Conservation (phyloP, 73 alveolate genomes). For the Uronychia binucleata region DNA sequence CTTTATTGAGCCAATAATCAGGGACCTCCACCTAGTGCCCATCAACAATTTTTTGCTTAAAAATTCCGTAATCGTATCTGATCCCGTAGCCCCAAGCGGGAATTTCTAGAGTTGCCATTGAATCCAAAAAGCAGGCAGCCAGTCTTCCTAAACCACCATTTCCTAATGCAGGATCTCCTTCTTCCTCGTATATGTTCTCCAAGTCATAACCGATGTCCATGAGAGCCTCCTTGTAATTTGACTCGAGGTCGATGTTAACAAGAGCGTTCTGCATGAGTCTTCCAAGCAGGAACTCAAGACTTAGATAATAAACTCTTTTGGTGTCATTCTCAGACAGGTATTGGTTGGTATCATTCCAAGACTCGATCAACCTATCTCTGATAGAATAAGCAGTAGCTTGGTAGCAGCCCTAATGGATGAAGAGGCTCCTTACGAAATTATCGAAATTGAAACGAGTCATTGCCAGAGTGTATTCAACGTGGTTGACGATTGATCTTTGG, state of each 20-base stretch:
- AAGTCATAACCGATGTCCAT: conserved; percentile 89
- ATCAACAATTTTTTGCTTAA: conserved; percentile 95
- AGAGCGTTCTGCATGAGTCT: conserved; percentile 96
- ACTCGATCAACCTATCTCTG: conserved; percentile 96
- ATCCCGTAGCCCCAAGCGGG: conserved; percentile 99
- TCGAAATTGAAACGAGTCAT: conserved; percentile 86
- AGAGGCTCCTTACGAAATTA: conserved; percentile 39
- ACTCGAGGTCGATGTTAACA: conserved; percentile 93
- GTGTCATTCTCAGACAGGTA: conserved; percentile 62
- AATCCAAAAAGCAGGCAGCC: conserved; percentile 99
- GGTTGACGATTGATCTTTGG: conserved; percentile 79
- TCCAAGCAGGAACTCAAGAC: conserved; percentile 98
- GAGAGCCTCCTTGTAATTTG: conserved; percentile 88
- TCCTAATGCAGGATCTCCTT: conserved; percentile 99
- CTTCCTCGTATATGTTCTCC: conserved; percentile 96
- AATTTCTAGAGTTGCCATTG: conserved; percentile 96
- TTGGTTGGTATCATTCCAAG: conserved; percentile 93
- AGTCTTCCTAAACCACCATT: conserved; percentile 99
- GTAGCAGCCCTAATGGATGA: conserved; percentile 54
- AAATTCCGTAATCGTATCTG: conserved; percentile 99
- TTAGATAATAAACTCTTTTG: conserved; percentile 92
- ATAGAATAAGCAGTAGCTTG: conserved; percentile 95
- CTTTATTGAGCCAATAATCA: conserved; percentile 98
- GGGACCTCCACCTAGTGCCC: conserved; percentile 98
- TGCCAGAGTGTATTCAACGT: conserved; percentile 93